Evolutionary conservation across 2,329 filamentous ascomycete genomes (phyloP), one percentile per base, ranked within the genome.

Genomic region (Cercospora sp.): DNA sequence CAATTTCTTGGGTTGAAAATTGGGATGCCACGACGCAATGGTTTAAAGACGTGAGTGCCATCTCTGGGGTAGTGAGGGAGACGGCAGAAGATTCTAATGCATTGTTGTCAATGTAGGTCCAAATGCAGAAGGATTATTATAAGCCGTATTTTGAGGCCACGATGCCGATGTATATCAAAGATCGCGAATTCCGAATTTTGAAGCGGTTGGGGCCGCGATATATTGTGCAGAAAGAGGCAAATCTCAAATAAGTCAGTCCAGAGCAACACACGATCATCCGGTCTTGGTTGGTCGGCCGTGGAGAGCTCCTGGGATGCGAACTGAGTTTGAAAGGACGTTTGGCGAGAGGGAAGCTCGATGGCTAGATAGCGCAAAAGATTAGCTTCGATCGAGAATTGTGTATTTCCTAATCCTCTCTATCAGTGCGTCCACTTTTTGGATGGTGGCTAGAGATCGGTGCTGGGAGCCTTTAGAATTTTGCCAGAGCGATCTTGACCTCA

Each of bases 91-190:
- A 21, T 21, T 21, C 21, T 21, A 21, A 21, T 21, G 21, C 21
- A 21, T 21, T 21, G 21, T 1, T 9, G 6, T 26, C 21, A 12
- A 40, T 10, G 37, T 16, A 51, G 60, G 60, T 62, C 8, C 60
- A 62, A 9, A 45, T 73, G 34, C 55, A 66, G 37, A 82, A 82
- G 71, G 73, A 77, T 2, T 83, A 83, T 66, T 82, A 82, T 68
- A 76, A 78, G 53, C 79, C 80, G 21, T 82, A 82, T 67, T 68
- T 81, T 2, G 77, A 74, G 13, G 70, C 74, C 7, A 82, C 81
- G 10, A 76, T 79, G 74, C 75, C 78, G 12, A 76, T 83, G 77
- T 82, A 78, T 67, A 65, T 80, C 45, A 82, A 82, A 70, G 78
- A 80, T 1, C 74, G 80, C 34, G 77, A 81, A 64, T 73, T 75